Percentiles rank a stretch among this genome's conserved stretches.
Conservation (phyloP, 2,329 filamentous ascomycete species). For the Trichoderma breve region DNA sequence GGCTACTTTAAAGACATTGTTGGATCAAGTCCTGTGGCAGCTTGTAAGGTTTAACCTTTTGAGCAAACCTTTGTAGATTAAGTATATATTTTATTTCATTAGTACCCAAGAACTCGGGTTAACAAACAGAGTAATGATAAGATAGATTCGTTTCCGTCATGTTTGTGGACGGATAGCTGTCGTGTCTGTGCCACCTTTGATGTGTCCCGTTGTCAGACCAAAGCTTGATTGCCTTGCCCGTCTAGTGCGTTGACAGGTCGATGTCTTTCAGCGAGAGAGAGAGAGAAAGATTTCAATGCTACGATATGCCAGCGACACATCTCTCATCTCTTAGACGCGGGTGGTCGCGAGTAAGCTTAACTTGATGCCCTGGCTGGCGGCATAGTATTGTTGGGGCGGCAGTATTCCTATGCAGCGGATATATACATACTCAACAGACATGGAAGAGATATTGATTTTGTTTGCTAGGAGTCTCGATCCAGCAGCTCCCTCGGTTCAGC, state of each 20-base stretch:
- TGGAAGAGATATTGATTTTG: neutral
- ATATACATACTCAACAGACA: neutral
- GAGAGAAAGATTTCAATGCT: neutral
- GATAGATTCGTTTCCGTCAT: neutral
- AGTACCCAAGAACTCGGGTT: neutral
- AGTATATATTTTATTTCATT: neutral
- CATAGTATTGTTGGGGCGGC: neutral
- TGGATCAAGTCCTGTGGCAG: neutral
- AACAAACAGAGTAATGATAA: neutral
- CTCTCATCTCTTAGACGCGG: neutral
- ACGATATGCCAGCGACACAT: neutral
- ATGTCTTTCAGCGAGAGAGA: neutral
- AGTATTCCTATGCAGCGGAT: neutral
- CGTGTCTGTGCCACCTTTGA: neutral
- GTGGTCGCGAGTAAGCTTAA: neutral
- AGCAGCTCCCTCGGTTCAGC: neutral
- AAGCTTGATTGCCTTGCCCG: neutral
- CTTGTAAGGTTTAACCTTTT: neutral
- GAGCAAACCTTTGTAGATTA: neutral
- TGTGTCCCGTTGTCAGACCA: neutral
- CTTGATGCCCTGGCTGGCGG: neutral
- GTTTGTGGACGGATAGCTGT: conserved; percentile 1
- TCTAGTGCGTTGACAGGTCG: neutral
- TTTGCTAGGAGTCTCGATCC: neutral
- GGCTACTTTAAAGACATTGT: too few relatives aligned